phyloP scores from a whole-genome alignment of 1,284 basidiomycete species.

The Puccinia coronata region DNA sequence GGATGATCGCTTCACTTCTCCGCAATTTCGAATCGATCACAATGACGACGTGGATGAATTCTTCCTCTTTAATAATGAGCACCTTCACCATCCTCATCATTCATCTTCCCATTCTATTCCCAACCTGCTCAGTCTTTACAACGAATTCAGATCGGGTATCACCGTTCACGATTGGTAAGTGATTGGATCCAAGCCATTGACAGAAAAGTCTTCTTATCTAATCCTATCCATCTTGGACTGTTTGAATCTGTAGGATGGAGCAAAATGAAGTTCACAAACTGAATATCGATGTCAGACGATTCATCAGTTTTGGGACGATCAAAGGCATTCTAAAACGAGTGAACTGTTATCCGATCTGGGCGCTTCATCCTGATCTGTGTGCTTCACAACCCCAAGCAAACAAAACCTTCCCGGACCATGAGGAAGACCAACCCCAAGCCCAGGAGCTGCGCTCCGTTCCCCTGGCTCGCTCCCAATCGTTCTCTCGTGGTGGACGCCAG shows the following conservation, averaged over 20 bases:
- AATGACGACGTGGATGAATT: conserved; percentile 45
- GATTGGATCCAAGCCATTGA: neutral
- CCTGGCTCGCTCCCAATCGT: neutral
- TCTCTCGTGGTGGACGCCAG: conserved; percentile 7
- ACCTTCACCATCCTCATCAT: conserved; percentile 18
- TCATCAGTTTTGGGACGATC: conserved; percentile 98
- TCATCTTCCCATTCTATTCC: conserved; percentile 52
- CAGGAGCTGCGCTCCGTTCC: neutral
- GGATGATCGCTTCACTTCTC: neutral
- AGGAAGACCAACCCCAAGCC: neutral
- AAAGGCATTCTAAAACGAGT: conserved; percentile 93
- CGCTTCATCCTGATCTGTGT: conserved; percentile 48
- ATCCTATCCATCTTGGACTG: neutral
- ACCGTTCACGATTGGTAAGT: conserved; percentile 77
- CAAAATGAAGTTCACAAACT: conserved; percentile 69
- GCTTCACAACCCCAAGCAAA: neutral
- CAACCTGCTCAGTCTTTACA: conserved; percentile 78
- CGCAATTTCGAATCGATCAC: conserved; percentile 4
- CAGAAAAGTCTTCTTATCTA: too few species aligned
- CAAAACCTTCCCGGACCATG: neutral
- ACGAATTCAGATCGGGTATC: conserved; percentile 77
- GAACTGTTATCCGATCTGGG: conserved; percentile 79
- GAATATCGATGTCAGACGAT: conserved; percentile 85
- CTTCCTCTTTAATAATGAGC: conserved; percentile 16
- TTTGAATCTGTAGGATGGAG: conserved; percentile 64